Percentiles rank a stretch among this genome's conserved stretches.
Conservation (phyloP, 2,329 filamentous ascomycete genomes). For the Triangularia setosa region DNA sequence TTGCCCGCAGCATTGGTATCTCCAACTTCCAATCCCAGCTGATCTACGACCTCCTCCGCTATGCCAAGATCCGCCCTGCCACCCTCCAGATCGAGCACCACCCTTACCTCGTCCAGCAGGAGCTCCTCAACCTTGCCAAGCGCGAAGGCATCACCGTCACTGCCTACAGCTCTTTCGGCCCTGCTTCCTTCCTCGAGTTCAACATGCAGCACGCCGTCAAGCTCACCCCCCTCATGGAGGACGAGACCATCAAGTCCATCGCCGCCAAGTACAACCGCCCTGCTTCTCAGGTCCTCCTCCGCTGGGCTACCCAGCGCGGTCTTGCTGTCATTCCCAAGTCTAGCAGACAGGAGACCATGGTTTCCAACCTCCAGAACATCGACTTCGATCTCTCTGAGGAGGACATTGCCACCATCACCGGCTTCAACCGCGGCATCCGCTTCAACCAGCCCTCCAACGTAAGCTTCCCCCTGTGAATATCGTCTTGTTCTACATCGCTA, state of each 20-base stretch:
- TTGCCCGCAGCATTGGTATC: constrained; percentile 72
- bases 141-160: constrained; percentile 69
- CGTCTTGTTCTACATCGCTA: too few relatives aligned
- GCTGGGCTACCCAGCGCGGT: constrained; percentile 81
- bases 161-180: constrained; percentile 81
- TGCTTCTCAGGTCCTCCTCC: constrained; percentile 74
- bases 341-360: constrained; percentile 49
- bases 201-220: constrained; percentile 64
- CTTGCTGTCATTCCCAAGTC: constrained; percentile 82
- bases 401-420: constrained; percentile 64
- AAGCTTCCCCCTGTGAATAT: constrained; percentile 11
- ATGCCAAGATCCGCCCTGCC: constrained; percentile 69
- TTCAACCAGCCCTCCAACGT: constrained; percentile 66
- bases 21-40: constrained; percentile 79
- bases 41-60: constrained; percentile 74
- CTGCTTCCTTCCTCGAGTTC: constrained; percentile 74
- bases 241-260: constrained; percentile 59
- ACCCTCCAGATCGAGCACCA: constrained; percentile 88
- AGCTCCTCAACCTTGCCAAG: constrained; percentile 66
- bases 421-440: constrained; percentile 61
- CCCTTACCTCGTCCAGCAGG: constrained; percentile 76
- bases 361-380: constrained; percentile 64
- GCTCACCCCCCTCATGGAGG: constrained; percentile 66
- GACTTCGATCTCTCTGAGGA: constrained; percentile 61
- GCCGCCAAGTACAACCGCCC: constrained; percentile 68